Percentiles rank a stretch among this genome's conserved stretches.
phyloP scores from a whole-genome alignment of 768 basidiomycete species.

The Collybia sp. region DNA sequence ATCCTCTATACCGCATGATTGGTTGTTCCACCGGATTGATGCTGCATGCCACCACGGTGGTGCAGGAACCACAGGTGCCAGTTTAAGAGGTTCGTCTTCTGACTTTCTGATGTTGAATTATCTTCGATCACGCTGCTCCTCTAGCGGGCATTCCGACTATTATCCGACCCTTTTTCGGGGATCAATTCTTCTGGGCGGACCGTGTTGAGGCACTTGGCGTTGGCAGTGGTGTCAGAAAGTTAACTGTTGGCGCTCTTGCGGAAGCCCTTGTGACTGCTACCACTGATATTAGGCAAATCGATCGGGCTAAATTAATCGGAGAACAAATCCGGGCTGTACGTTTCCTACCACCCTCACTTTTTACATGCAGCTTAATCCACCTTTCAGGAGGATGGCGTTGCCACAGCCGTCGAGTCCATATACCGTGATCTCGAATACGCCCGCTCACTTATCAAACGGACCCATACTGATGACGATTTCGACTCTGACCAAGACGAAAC shows the following conservation, averaged over 20 bases:
- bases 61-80: constrained; percentile 94
- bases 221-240: constrained; percentile 82
- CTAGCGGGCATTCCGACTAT: constrained; percentile 91
- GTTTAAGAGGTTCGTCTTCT: constrained; percentile 66
- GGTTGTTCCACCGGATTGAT: constrained; percentile 91
- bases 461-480: constrained; percentile 24
- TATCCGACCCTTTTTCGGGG: constrained; percentile 96
- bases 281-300: constrained; percentile 84
- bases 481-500: constrained; percentile 24
- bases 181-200: constrained; percentile 97
- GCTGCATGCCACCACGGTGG: constrained; percentile 99
- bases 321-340: constrained; percentile 81
- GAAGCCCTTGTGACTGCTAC: constrained; percentile 81
- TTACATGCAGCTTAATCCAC: constrained; percentile 3
- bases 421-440: constrained; percentile 97
- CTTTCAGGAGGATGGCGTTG: constrained; percentile 87
- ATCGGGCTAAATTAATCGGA: constrained; percentile 78
- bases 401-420: constrained; percentile 89
- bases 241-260: constrained; percentile 73
- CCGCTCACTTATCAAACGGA: constrained; percentile 74
- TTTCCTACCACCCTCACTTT: background rate
- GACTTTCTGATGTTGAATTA: background rate
- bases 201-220: constrained; percentile 96
- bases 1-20: constrained; percentile 88
- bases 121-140: constrained; percentile 4